Conservation (phyloP, 2,329 filamentous ascomycete genomes). For the Stemphylium beticola region DNA sequence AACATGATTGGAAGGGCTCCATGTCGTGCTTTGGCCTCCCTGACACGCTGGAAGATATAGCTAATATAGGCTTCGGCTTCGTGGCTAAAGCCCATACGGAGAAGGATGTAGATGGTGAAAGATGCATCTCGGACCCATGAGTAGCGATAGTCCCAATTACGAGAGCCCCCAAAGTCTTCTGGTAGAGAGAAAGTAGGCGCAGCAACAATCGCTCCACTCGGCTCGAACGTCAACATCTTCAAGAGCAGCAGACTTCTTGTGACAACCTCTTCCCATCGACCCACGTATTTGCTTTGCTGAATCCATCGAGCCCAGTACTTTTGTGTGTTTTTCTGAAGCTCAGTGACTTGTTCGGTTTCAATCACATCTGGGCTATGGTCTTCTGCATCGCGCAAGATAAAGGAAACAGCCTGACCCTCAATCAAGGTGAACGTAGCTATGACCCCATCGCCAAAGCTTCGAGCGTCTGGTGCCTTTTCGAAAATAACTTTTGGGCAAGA, state of each 20-base stretch:
- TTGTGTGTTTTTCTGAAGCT: constrained; percentile 72
- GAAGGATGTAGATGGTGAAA: constrained; percentile 77
- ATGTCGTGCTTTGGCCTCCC: constrained; percentile 64
- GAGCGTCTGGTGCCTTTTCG: constrained; percentile 58
- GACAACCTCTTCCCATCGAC: constrained; percentile 75
- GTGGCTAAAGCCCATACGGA: constrained; percentile 75
- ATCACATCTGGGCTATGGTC: constrained; percentile 65
- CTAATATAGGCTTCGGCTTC: constrained; percentile 81
- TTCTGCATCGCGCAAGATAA: constrained; percentile 66
- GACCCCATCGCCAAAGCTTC: constrained; percentile 67
- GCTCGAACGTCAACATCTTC: constrained; percentile 79
- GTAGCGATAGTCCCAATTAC: constrained; percentile 74
- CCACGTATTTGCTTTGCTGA: constrained; percentile 71
- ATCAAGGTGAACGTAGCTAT: constrained; percentile 64
- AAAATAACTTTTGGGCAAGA: constrained; percentile 63
- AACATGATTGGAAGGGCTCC: constrained; percentile 81
- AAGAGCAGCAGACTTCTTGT: constrained; percentile 73
- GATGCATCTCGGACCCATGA: constrained; percentile 80
- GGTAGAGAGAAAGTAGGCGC: constrained; percentile 79
- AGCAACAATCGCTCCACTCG: constrained; percentile 78
- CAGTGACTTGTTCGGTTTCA: constrained; percentile 64
- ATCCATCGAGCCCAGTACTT: constrained; percentile 78
- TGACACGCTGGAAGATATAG: constrained; percentile 76
- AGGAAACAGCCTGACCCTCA: constrained; percentile 73
- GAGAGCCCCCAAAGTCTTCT: constrained; percentile 62